Evolutionary conservation across 2,329 filamentous ascomycete genomes (phyloP), one percentile per base, ranked within the genome.

Genomic region (Alternaria longipes): DNA sequence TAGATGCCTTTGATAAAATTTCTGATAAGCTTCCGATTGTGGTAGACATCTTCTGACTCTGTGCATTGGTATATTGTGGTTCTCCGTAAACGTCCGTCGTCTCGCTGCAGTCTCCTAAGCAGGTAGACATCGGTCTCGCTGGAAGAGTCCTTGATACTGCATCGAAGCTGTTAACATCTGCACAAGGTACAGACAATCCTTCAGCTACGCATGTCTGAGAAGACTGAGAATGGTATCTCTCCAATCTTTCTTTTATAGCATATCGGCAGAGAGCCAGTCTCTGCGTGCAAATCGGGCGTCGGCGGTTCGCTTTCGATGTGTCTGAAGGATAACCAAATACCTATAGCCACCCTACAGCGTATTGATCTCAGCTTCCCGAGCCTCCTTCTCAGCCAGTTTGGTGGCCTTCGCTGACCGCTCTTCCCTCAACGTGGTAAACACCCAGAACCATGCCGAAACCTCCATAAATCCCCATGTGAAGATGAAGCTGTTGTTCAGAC

Each of bases 391-490:
- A 26, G 78, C 53, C 7, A 78, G 42, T 32, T 72, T 69, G 22
- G 64, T 64, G 4, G 68, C 70, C 32, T 71, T 71, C 61, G 77
- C 72, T 18, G 70, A 62, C 41, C 77, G 69, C 63, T 80, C 78
- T 53, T 80, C 78, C 18, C 77, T 69, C 36, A 80, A 54, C 32
- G 74, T 71, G 18, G 79, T 57, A 55, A 75, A 80, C 7, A 79
- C 88, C 93, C 93, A 97, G 79, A 97, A 93, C 92, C 93, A 97
- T 63, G 86, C 86, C 67, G 92, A 84, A 77, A 92, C 87, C 82
- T 97, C 94, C 74, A 97, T 74, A 72, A 97, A 95, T 8, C 88
- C 89, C 79, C 93, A 95, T 0, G 91, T 89, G 75, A 97, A 96
- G 41, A 97, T 87, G 41, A 97, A 82, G 52, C 92, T 87, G 76